These are phyloP conservation scores for Hibiscus mutabilis DNA, from an alignment of 345 rosid species.

Conservation along the genomic window DNA sequence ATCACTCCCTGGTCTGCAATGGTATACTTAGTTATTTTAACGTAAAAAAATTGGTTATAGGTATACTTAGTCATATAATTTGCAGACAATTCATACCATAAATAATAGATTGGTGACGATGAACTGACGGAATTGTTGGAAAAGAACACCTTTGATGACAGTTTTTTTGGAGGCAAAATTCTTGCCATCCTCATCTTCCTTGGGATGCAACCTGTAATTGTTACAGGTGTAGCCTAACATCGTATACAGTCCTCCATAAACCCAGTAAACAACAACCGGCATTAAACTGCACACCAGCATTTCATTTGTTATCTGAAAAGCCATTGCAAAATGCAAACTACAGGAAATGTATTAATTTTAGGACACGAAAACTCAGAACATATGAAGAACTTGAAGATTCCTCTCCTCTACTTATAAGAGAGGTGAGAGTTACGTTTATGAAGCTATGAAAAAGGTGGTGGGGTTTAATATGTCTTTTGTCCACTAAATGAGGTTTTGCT, in stretches of 20 bases:
- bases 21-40: not conserved
- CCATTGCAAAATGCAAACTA: not conserved
- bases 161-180: constrained; percentile 62
- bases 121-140: constrained; percentile 74
- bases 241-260: constrained; percentile 67
- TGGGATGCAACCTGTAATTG: constrained; percentile 70
- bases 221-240: constrained; percentile 36
- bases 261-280: constrained; percentile 78
- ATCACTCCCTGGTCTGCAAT: not conserved
- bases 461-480: not conserved
- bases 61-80: too few species aligned
- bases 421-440: not conserved
- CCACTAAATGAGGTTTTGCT: not conserved
- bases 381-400: not conserved
- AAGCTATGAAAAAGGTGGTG: not conserved
- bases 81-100: constrained; percentile 30
- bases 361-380: not conserved
- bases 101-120: constrained; percentile 68
- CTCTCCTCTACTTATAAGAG: not conserved
- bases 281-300: constrained; percentile 53
- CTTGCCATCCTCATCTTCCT: constrained; percentile 69
- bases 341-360: not conserved
- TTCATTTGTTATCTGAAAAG: constrained; percentile 45
- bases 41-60: too few species aligned
- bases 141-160: constrained; percentile 80